These are phyloP conservation scores for Fusarium sp. DNA, from an alignment of 2,329 filamentous ascomycete species.

Conservation along the genomic window DNA sequence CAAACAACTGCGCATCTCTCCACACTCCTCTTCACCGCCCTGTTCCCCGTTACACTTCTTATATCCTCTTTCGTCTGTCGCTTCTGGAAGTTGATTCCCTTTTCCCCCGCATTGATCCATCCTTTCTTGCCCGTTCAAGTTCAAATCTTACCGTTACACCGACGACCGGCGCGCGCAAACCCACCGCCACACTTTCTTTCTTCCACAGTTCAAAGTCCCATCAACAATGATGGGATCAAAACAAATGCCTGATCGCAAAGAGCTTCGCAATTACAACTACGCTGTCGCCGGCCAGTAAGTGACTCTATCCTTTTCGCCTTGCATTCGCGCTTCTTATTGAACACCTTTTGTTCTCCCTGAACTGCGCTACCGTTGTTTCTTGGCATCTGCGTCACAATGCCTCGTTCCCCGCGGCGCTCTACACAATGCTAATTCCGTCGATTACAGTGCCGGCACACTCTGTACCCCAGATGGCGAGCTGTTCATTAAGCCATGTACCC, in stretches of 20 bases:
- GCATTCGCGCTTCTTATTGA: constrained; percentile 6
- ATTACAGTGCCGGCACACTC: constrained; percentile 84
- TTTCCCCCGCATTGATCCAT: constrained; percentile 6
- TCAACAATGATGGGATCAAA: constrained; percentile 46
- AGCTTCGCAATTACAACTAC: constrained; percentile 76
- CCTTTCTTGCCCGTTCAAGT: background rate
- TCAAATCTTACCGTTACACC: constrained; percentile 19
- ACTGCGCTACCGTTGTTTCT: constrained; percentile 5
- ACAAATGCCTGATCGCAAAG: constrained; percentile 65
- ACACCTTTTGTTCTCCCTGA: constrained; percentile 2
- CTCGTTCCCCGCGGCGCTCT: constrained; percentile 12
- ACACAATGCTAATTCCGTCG: constrained; percentile 28
- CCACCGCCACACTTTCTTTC: constrained; percentile 29
- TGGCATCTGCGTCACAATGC: constrained; percentile 31
- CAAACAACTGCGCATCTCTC: constrained; percentile 30
- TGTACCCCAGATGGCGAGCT: constrained; percentile 84
- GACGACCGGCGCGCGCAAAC: constrained; percentile 16
- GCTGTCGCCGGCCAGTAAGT: constrained; percentile 89
- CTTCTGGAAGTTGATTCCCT: constrained; percentile 18
- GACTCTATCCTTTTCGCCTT: constrained; percentile 17
- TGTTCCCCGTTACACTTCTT: constrained; percentile 5
- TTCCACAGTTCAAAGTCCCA: constrained; percentile 16
- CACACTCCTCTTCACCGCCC: constrained; percentile 27
- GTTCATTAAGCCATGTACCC: constrained; percentile 93
- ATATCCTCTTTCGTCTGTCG: constrained; percentile 29